A percentile compares a stretch with the other conserved stretches of the same genome.
phyloP scores from a whole-genome alignment of 441 rosid genomes.

The Croton setiger region DNA sequence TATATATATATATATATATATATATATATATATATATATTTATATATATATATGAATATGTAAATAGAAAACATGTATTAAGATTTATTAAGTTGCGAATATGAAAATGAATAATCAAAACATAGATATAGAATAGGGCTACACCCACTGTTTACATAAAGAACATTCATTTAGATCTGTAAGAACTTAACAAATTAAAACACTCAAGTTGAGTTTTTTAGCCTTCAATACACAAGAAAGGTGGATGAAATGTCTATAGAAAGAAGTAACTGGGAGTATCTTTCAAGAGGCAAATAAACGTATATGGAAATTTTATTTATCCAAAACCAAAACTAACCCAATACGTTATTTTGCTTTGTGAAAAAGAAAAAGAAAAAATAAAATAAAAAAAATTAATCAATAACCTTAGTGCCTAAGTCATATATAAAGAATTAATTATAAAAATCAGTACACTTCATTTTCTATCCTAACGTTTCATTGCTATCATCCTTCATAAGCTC shows the following conservation, averaged over 20 bases:
- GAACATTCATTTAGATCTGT: no score
- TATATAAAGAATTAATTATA: background rate
- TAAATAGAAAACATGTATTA: no score
- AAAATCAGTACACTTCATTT: conserved; percentile 29
- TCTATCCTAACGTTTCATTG: background rate
- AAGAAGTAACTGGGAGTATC: conserved; percentile 4
- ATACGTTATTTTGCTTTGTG: background rate
- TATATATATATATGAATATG: no score
- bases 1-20: no score
- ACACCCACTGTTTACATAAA: no score
- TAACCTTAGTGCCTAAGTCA: conserved; percentile 23
- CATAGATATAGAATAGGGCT: no score
- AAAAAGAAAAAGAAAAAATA: background rate
- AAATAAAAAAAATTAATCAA: background rate
- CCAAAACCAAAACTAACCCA: no score
- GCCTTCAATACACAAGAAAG: background rate
- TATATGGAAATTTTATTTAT: background rate
- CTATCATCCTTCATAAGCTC: conserved; percentile 19
- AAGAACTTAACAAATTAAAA: no score
- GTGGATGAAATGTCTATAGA: background rate
- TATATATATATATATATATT: no score
- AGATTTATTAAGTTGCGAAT: no score
- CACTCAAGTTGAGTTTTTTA: background rate
- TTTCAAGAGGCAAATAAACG: conserved; percentile 8
- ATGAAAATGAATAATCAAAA: no score